phyloP scores from a whole-genome alignment of 768 basidiomycete genomes.

The Amanita inopinata region DNA sequence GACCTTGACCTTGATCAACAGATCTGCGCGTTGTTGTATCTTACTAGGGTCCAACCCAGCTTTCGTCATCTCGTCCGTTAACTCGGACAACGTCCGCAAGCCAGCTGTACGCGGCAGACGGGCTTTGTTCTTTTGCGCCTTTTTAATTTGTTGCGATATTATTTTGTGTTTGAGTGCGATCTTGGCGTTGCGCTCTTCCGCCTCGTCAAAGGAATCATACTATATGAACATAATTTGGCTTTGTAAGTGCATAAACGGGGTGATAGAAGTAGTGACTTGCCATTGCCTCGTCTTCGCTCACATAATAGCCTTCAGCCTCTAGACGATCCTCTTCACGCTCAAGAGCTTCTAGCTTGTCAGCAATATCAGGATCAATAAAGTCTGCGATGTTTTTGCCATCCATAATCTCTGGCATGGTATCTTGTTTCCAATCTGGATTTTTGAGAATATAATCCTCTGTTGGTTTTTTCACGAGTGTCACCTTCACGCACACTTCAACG shows the following conservation, averaged over 20 bases:
- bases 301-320: conserved; percentile 93
- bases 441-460: conserved; percentile 85
- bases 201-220: conserved; percentile 69
- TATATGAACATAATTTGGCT: conserved; percentile 18
- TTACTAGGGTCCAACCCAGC: conserved; percentile 84
- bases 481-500: neutral
- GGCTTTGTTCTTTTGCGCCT: conserved; percentile 80
- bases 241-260: neutral
- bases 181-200: conserved; percentile 58
- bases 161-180: conserved; percentile 57
- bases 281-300: conserved; percentile 80
- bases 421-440: conserved; percentile 91
- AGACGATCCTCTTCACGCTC: conserved; percentile 94
- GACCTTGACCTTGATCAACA: conserved; percentile 64
- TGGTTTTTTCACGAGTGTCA: conserved; percentile 3
- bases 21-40: conserved; percentile 81
- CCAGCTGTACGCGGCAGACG: conserved; percentile 68
- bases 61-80: conserved; percentile 72
- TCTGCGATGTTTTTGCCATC: conserved; percentile 98
- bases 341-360: conserved; percentile 92
- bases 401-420: conserved; percentile 97
- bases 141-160: conserved; percentile 69
- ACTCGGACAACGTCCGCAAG: conserved; percentile 62
- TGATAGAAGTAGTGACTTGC: conserved; percentile 13
- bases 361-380: conserved; percentile 97